Evolutionary conservation across 306 rosid species (phyloP).

Genomic region (Ormosia emarginata): DNA sequence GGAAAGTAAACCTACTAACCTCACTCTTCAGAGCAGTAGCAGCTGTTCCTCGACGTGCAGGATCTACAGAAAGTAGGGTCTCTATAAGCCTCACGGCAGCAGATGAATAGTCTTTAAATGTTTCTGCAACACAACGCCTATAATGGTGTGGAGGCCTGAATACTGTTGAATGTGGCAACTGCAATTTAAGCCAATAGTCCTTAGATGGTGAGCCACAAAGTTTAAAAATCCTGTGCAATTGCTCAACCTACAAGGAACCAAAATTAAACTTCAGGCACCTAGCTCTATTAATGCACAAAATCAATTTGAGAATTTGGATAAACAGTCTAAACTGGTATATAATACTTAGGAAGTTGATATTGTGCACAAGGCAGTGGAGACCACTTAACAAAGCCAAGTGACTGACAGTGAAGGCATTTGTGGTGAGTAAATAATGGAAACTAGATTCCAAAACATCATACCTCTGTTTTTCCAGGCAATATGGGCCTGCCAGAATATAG

Average conservation of each 20-base stretch:
- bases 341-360: not conserved
- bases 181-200: constrained; percentile 74
- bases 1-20: constrained; percentile 42
- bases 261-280: constrained; percentile 16
- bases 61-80: constrained; percentile 75
- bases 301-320: not conserved
- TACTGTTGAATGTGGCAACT: constrained; percentile 53
- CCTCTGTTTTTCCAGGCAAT: constrained; percentile 98
- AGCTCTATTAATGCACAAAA: not conserved
- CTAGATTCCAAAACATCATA: constrained; percentile 19
- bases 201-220: constrained; percentile 95
- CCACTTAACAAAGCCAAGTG: not conserved
- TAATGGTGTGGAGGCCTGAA: constrained; percentile 85
- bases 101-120: constrained; percentile 68
- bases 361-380: not conserved
- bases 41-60: constrained; percentile 73
- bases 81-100: constrained; percentile 68
- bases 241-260: constrained; percentile 69
- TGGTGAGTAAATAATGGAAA: not conserved
- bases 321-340: constrained; percentile 3
- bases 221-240: constrained; percentile 89
- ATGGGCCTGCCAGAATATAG: constrained; percentile 82
- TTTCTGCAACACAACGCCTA: constrained; percentile 62
- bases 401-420: constrained; percentile 2
- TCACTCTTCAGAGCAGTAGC: constrained; percentile 69